Evolutionary conservation across 2,329 filamentous ascomycete genomes (phyloP).

Genomic region (Aspergillus fischeri): DNA sequence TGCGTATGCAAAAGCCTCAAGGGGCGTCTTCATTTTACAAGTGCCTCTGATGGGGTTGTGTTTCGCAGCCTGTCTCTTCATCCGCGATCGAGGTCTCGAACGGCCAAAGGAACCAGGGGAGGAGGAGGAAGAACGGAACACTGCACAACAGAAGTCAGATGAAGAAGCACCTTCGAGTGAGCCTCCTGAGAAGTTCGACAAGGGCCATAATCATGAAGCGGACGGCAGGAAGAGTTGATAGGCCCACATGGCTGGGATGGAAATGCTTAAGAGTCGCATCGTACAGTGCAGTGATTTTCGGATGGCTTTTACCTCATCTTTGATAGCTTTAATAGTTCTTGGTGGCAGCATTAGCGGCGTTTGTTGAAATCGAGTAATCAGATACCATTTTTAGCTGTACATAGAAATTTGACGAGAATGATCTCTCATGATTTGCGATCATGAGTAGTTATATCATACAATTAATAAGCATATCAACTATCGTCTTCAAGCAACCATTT

Average conservation of each 20-base stretch:
- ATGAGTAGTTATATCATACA: neutral
- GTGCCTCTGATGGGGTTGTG: conserved; percentile 52
- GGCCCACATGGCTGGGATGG: neutral
- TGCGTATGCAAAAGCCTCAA: conserved; percentile 53
- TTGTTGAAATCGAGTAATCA: neutral
- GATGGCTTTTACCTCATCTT: neutral
- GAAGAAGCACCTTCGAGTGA: conserved; percentile 11
- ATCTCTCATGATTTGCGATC: neutral
- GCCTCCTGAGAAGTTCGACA: neutral
- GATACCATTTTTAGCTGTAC: neutral
- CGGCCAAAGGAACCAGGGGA: conserved; percentile 28
- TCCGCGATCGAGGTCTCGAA: conserved; percentile 49
- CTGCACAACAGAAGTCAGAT: conserved; percentile 24
- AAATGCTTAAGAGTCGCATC: neutral
- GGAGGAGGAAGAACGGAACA: conserved; percentile 22
- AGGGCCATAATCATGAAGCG: neutral
- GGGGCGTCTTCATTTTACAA: conserved; percentile 55
- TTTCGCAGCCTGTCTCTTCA: conserved; percentile 48
- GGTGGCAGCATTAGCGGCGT: neutral
- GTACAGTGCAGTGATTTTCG: neutral
- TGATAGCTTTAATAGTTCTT: neutral
- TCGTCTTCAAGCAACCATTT: neutral
- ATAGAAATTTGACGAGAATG: neutral
- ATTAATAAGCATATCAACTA: neutral
- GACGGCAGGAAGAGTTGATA: neutral